Base-by-base conservation (phyloP, 495 filamentous ascomycete species). In the Hypomontagnella monticulosa region DNA sequence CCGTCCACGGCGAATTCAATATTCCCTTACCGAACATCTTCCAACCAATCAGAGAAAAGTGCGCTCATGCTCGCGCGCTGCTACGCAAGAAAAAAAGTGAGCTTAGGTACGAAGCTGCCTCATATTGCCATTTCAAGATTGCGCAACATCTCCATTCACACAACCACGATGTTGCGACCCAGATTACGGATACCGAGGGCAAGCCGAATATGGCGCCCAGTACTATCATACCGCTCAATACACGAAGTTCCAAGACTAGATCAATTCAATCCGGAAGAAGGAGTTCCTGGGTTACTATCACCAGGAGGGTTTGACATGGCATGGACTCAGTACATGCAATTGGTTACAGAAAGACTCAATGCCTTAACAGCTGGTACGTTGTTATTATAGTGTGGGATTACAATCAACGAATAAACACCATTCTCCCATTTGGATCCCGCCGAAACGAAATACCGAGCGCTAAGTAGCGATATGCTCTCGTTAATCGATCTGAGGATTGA, bases 241-340 rank as follows among this genome's bases (percentile, higher is more conserved):
- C 91, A 94, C 62, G 57, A 71, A 20, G 74, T 92, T 18, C 89
- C 89, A 7, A 58, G 72, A 42, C 83, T 96, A 68, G 71, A 77
- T 7, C 82, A 90, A 8, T 65, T 73, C 71, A 76, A 87, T 61
- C 71, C 77, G 43, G 63, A 83, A 54, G 64, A 91, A 61, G 91
- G 89, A 44, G 78, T 96, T 8, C 82, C 85, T 12, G 85, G 84
- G 6, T 80, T 97, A 42, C 78, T 96, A 50, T 86, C 87, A 0
- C 76, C 83, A 1, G 78, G 79, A 38, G 91, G 82, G 9, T 93
- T 89, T 73, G 80, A 89, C 53, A 84, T 90, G 11, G 83, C 93
- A 32, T 99, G 93, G 92, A 89, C 81, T 16, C 79, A 93, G 67
- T 97, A 97, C 79, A 91, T 95, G 79, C 69, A 77, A 20, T 75